A percentile compares a stretch with the other conserved stretches of the same genome.
Evolutionary conservation across 2,329 filamentous ascomycete genomes (phyloP).

Genomic region (Claviceps lovelessii): DNA sequence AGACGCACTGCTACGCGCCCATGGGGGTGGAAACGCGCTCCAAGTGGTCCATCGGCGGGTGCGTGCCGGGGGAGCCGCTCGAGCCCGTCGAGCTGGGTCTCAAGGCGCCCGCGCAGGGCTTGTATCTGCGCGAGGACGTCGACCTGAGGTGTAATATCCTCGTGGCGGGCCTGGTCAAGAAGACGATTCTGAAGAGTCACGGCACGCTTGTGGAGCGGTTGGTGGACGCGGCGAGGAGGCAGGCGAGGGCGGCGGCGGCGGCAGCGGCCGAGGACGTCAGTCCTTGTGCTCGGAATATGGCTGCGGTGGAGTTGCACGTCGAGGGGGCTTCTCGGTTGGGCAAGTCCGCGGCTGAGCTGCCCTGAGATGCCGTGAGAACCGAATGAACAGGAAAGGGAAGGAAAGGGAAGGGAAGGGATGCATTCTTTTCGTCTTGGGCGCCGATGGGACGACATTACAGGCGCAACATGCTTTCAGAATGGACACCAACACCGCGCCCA

Average conservation of each 20-base stretch:
- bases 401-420: too few relatives aligned
- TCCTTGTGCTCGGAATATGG: too few relatives aligned
- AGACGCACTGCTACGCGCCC: slow-evolving; percentile 17
- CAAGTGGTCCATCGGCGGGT: slow-evolving; percentile 64
- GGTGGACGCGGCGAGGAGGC: neutral
- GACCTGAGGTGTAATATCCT: slow-evolving; percentile 67
- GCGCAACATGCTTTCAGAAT: too few relatives aligned
- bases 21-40: slow-evolving; percentile 46
- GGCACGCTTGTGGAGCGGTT: slow-evolving; percentile 53
- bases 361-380: too few relatives aligned
- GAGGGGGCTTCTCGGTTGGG: too few relatives aligned
- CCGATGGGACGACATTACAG: too few relatives aligned
- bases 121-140: slow-evolving; percentile 77
- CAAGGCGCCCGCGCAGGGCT: slow-evolving; percentile 48
- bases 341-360: too few relatives aligned
- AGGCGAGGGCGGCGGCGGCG: neutral
- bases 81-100: slow-evolving; percentile 53
- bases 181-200: slow-evolving; percentile 66
- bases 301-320: too few relatives aligned
- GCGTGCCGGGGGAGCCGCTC: slow-evolving; percentile 52
- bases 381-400: too few relatives aligned
- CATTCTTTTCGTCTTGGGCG: too few relatives aligned
- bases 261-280: neutral
- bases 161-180: slow-evolving; percentile 64
- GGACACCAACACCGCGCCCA: too few relatives aligned